A percentile compares a stretch with the other conserved stretches of the same genome.
Conservation (phyloP, 768 basidiomycete genomes). For the Basidioascus undulatus region DNA sequence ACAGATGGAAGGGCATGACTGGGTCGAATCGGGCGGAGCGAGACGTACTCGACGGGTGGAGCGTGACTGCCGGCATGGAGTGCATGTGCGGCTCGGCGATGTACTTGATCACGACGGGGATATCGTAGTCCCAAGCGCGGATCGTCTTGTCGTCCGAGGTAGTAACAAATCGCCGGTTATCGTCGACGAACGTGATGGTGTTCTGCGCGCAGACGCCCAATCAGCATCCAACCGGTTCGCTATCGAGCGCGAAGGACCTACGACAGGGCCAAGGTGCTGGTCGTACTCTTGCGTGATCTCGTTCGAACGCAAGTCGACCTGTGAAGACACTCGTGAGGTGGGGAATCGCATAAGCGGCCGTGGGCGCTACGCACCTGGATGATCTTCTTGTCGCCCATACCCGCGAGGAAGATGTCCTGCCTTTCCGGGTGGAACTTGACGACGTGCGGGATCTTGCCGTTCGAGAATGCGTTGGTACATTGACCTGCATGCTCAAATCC, state of each 20-base stretch:
- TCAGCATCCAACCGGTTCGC: not conserved
- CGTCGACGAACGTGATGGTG: constrained; percentile 95
- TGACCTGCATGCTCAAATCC: constrained; percentile 27
- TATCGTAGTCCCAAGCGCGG: constrained; percentile 97
- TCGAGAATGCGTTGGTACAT: constrained; percentile 86
- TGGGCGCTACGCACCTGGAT: constrained; percentile 43
- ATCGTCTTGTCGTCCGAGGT: constrained; percentile 99
- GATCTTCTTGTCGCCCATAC: constrained; percentile 98
- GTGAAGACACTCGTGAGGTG: not conserved
- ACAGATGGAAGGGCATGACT: not conserved
- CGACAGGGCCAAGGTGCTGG: constrained; percentile 85
- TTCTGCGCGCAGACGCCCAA: constrained; percentile 22
- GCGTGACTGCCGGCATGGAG: constrained; percentile 92
- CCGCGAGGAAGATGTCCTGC: constrained; percentile 84
- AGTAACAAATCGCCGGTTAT: constrained; percentile 81
- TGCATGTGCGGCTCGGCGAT: constrained; percentile 99
- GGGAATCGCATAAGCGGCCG: not conserved
- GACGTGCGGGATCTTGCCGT: constrained; percentile 92
- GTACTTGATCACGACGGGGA: constrained; percentile 97
- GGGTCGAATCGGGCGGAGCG: constrained; percentile 3
- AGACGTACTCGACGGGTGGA: constrained; percentile 75
- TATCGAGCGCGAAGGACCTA: not conserved
- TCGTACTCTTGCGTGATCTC: constrained; percentile 98
- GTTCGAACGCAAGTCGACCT: constrained; percentile 89
- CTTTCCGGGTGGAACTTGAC: constrained; percentile 92